These are phyloP conservation scores for Alternaria gansuensis DNA, from an alignment of 2,329 filamentous ascomycete genomes.

Conservation along the genomic window DNA sequence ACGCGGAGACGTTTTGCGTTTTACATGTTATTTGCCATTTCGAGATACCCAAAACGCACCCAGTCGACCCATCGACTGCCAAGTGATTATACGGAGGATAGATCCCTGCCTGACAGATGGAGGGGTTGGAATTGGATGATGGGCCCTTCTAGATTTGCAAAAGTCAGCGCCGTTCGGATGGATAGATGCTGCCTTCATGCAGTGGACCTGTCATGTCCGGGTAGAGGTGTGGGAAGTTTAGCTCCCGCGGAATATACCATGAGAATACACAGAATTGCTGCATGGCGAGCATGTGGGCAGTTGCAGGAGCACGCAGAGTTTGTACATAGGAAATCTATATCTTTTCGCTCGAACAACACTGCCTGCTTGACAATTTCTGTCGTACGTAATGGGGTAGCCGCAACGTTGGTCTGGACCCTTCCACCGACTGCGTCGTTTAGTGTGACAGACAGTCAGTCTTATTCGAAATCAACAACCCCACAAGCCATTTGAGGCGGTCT, in stretches of 20 bases:
- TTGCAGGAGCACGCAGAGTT: conserved; percentile 5
- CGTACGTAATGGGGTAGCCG: neutral
- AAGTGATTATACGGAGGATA: conserved; percentile 13
- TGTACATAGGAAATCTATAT: conserved; percentile 16
- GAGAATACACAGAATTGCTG: neutral
- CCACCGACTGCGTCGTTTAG: neutral
- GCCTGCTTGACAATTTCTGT: neutral
- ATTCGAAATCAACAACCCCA: neutral
- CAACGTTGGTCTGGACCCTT: neutral
- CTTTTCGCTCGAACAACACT: conserved; percentile 1
- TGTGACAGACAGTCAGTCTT: neutral
- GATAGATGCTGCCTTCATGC: conserved; percentile 3
- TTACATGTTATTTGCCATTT: conserved; percentile 21
- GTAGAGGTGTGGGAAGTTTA: neutral
- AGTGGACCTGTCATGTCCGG: neutral
- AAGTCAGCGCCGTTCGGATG: conserved; percentile 7
- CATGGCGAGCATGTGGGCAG: conserved; percentile 1
- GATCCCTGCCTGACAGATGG: conserved; percentile 8
- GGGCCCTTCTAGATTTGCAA: conserved; percentile 6
- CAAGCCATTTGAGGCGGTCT: neutral
- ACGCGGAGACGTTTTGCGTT: conserved; percentile 19
- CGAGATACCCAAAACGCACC: conserved; percentile 19
- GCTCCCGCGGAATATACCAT: conserved; percentile 5
- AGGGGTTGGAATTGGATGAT: conserved; percentile 11
- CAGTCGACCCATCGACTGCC: conserved; percentile 13